phyloP scores from a whole-genome alignment of 371 early-diverging fungal species.

The Mycotypha africana region DNA sequence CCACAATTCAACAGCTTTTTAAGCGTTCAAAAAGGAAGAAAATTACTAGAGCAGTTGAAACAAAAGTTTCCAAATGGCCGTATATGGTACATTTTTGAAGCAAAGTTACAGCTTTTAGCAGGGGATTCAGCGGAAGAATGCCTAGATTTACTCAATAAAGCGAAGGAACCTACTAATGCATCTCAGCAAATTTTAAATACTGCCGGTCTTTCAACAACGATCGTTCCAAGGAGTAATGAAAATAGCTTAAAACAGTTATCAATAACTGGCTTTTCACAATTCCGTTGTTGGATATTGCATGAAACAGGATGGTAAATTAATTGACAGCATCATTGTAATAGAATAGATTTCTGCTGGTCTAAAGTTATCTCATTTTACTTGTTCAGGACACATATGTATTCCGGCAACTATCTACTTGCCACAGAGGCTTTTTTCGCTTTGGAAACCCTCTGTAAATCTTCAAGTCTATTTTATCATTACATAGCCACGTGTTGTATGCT shows the following conservation, averaged over 20 bases:
- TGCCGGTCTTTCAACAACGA: too few species aligned
- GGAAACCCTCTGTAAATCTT: constrained; percentile 25
- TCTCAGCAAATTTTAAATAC: too few species aligned
- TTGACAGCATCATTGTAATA: too few species aligned
- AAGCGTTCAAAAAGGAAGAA: constrained; percentile 5
- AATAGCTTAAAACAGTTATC: too few species aligned
- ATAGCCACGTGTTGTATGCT: constrained; percentile 33
- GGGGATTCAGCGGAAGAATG: too few species aligned
- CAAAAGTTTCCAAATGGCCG: constrained; percentile 11
- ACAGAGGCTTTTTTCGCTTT: constrained; percentile 27
- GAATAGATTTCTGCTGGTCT: too few species aligned
- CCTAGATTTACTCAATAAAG: too few species aligned
- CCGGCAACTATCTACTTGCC: constrained; percentile 22
- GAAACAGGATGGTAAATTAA: constrained; percentile 31
- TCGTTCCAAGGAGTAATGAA: too few species aligned
- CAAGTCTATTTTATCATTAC: constrained; percentile 29
- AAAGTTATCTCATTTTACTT: too few species aligned
- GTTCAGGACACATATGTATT: constrained; percentile 24
- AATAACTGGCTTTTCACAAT: constrained; percentile 13
- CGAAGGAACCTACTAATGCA: too few species aligned
- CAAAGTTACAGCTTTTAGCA: too few species aligned
- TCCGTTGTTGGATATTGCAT: constrained; percentile 10
- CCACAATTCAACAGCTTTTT: constrained; percentile 11
- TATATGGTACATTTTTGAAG: too few species aligned
- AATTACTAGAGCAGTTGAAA: constrained; percentile 11